These are phyloP conservation scores for Nigrospora sphaerica DNA, from an alignment of 2,329 filamentous ascomycete species.

Conservation along the genomic window DNA sequence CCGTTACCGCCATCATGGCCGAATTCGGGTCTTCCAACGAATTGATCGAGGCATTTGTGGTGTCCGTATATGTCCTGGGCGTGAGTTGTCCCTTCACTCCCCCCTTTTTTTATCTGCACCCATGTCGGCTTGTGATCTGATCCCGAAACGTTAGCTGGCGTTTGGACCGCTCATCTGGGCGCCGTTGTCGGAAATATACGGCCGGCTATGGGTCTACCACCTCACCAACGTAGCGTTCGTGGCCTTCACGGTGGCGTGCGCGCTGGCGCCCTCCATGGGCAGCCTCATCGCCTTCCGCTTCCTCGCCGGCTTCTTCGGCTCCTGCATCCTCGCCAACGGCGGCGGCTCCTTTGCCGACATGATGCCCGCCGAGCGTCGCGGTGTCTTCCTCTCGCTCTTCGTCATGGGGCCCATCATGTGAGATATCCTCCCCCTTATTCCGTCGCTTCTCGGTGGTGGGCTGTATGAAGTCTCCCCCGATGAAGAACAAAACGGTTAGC, in stretches of 20 bases:
- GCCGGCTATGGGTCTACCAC: slow-evolving; percentile 49
- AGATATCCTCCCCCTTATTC: background rate
- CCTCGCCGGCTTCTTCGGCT: slow-evolving; percentile 51
- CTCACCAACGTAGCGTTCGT: slow-evolving; percentile 53
- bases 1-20: slow-evolving; percentile 32
- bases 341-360: slow-evolving; percentile 49
- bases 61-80: slow-evolving; percentile 55
- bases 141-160: slow-evolving; percentile 27
- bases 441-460: no score
- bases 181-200: slow-evolving; percentile 58
- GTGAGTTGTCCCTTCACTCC: no score
- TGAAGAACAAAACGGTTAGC: no score
- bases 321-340: slow-evolving; percentile 45
- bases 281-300: slow-evolving; percentile 54
- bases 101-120: no score
- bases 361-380: slow-evolving; percentile 38
- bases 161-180: slow-evolving; percentile 51
- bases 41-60: slow-evolving; percentile 43
- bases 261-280: slow-evolving; percentile 45
- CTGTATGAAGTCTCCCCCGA: no score
- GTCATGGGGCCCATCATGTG: slow-evolving; percentile 33
- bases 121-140: no score
- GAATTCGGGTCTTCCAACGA: slow-evolving; percentile 36
- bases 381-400: slow-evolving; percentile 43
- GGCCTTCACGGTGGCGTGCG: slow-evolving; percentile 58